phyloP scores from a whole-genome alignment of 495 filamentous ascomycete genomes.

The Talaromyces trachyspermus region DNA sequence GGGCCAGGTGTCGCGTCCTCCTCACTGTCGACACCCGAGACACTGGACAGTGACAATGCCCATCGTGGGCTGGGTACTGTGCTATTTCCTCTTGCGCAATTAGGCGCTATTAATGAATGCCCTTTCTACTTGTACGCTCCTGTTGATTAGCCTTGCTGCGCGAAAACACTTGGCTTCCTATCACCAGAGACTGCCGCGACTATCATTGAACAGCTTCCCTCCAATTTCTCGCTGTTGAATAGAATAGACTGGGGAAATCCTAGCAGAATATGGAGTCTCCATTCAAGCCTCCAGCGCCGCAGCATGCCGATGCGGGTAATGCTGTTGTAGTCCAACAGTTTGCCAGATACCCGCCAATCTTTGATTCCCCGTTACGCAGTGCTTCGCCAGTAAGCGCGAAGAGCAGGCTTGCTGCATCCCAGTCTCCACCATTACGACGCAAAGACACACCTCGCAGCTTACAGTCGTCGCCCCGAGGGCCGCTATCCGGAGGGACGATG shows the following conservation, averaged over 20 bases:
- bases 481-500: constrained; percentile 22
- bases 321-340: constrained; percentile 37
- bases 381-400: constrained; percentile 39
- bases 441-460: constrained; percentile 39
- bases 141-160: too few relatives aligned
- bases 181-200: neutral
- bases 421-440: constrained; percentile 34
- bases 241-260: neutral
- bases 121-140: too few relatives aligned
- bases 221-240: neutral
- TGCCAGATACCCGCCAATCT: constrained; percentile 33
- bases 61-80: too few relatives aligned
- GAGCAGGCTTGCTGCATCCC: constrained; percentile 30
- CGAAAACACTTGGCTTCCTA: too few relatives aligned
- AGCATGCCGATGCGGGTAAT: constrained; percentile 4
- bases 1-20: neutral
- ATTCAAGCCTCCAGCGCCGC: constrained; percentile 11
- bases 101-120: too few relatives aligned
- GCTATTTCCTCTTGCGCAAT: too few relatives aligned
- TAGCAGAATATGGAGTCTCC: constrained; percentile 5
- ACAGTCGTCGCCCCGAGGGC: constrained; percentile 35
- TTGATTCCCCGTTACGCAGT: constrained; percentile 35
- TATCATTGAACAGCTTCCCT: neutral
- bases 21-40: too few relatives aligned
- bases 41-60: too few relatives aligned